Conservation (phyloP, 2,329 filamentous ascomycete species). For the Leptodontidium sp. region DNA sequence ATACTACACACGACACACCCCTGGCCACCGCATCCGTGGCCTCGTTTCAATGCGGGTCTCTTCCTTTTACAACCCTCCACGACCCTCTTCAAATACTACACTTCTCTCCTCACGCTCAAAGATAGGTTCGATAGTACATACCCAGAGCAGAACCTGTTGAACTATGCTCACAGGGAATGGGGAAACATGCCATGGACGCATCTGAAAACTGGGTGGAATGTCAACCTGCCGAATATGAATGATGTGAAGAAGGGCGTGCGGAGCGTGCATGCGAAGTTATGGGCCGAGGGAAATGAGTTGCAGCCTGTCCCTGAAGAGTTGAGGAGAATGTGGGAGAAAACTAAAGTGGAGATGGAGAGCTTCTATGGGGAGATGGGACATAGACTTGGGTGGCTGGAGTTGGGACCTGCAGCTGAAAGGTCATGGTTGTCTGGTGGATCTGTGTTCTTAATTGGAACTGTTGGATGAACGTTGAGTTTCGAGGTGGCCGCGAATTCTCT, state of each 20-base stretch:
- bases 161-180: conserved; percentile 52
- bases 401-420: background rate
- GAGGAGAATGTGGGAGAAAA: conserved; percentile 27
- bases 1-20: conserved; percentile 47
- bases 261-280: conserved; percentile 52
- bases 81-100: conserved; percentile 51
- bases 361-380: conserved; percentile 13
- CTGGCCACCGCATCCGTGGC: conserved; percentile 49
- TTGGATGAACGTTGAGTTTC: too few relatives aligned
- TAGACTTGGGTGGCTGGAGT: background rate
- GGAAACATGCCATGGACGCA: conserved; percentile 54
- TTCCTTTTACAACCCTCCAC: conserved; percentile 51
- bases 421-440: background rate
- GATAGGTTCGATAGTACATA: conserved; percentile 50
- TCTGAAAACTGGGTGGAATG: conserved; percentile 51
- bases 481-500: too few relatives aligned
- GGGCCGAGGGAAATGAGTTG: conserved; percentile 41
- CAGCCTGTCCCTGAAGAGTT: conserved; percentile 30
- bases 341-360: conserved; percentile 29
- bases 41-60: conserved; percentile 52
- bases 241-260: conserved; percentile 48
- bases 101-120: conserved; percentile 48
- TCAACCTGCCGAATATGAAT: conserved; percentile 49
- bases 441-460: background rate
- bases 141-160: conserved; percentile 54